phyloP scores from a whole-genome alignment of 306 rosid species.

The Ormosia semicastrata region DNA sequence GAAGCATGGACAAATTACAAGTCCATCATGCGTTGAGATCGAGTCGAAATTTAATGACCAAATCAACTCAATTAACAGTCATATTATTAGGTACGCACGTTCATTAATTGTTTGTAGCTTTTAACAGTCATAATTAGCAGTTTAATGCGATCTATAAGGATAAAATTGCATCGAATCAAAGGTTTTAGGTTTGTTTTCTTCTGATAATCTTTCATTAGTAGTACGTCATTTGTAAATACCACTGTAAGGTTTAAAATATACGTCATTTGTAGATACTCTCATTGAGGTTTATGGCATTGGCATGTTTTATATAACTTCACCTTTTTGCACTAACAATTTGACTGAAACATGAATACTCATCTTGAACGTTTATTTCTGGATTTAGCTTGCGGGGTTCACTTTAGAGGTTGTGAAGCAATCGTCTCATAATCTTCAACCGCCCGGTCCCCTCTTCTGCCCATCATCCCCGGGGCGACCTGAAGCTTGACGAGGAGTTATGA shows the following conservation, averaged over 20 bases:
- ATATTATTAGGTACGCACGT: neutral
- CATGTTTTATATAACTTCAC: too few species aligned
- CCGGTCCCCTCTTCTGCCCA: neutral
- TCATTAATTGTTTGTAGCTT: neutral
- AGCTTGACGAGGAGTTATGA: neutral
- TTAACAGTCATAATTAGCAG: neutral
- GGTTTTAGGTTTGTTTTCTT: too few species aligned
- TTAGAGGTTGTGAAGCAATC: neutral
- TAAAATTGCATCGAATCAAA: too few species aligned
- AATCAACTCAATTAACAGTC: neutral
- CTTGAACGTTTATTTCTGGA: too few species aligned
- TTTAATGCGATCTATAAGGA: neutral
- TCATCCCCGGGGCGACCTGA: neutral
- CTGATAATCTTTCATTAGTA: too few species aligned
- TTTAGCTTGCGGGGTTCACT: too few species aligned
- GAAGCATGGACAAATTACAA: neutral
- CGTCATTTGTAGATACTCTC: too few species aligned
- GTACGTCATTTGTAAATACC: too few species aligned
- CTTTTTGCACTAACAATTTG: too few species aligned
- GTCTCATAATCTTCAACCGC: neutral
- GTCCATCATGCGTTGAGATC: neutral
- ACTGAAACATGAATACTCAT: too few species aligned
- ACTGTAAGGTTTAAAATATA: too few species aligned
- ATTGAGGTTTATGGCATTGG: too few species aligned
- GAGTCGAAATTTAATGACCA: neutral